Percentiles rank a stretch among this genome's conserved stretches.
Evolutionary conservation across 2,329 filamentous ascomycete genomes (phyloP).

Genomic region (Arthrobotrys sinensis): DNA sequence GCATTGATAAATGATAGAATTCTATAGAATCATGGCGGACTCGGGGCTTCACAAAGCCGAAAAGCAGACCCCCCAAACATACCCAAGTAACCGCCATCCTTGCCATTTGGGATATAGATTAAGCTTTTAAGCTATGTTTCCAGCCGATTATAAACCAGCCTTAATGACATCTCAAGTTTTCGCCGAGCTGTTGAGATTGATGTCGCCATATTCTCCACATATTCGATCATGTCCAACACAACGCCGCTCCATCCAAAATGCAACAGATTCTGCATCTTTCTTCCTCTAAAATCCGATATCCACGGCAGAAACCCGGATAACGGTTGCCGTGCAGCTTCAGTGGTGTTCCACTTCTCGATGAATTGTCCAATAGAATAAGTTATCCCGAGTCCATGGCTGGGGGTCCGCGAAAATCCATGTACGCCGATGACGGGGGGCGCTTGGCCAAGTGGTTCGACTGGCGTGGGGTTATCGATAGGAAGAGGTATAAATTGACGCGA

Average conservation of each 20-base stretch:
- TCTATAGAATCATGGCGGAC: no score
- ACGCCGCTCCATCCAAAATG: constrained; percentile 32
- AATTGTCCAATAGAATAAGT: constrained; percentile 45
- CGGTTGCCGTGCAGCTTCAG: constrained; percentile 36
- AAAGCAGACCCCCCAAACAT: no score
- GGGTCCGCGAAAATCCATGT: neutral
- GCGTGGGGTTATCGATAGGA: constrained; percentile 31
- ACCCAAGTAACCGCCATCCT: neutral
- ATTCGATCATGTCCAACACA: constrained; percentile 55
- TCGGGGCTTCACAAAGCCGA: no score
- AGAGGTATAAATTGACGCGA: constrained; percentile 33
- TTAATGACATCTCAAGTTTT: neutral
- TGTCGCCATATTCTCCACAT: constrained; percentile 60
- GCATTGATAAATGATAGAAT: no score
- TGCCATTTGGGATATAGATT: neutral
- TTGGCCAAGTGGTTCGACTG: neutral
- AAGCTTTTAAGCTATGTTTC: constrained; percentile 1
- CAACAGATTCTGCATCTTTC: constrained; percentile 26
- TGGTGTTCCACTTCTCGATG: neutral
- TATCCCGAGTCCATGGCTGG: constrained; percentile 11
- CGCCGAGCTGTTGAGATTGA: constrained; percentile 14
- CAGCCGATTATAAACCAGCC: neutral
- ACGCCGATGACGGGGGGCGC: constrained; percentile 30
- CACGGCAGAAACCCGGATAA: constrained; percentile 46
- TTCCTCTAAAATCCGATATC: constrained; percentile 7